Base-by-base conservation (phyloP, 2,329 filamentous ascomycete species). In the Colletotrichum orbiculare region DNA sequence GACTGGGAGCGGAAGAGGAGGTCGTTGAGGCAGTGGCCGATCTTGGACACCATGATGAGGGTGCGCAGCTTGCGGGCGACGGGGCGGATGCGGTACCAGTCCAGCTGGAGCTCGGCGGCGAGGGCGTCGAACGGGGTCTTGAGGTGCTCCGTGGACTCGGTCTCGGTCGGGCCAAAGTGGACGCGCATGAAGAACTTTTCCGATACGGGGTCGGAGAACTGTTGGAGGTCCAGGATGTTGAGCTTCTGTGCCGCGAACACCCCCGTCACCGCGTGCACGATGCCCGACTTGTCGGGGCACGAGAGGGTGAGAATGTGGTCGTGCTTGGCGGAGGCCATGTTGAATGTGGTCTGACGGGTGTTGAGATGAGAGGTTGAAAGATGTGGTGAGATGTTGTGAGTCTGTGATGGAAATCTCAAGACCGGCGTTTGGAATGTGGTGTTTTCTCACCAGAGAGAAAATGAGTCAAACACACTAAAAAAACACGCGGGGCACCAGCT, bases 41-140 rank as follows among this genome's bases (percentile, higher is more conserved):
- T 94, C 82, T 94, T 94, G 73, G 91, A 94, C 37, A 95, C 92
- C 92, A 96, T 95, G 82, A 96, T 93, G 71, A 96, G 82, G 53
- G 94, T 89, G 69, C 89, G 86, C 62, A 90, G 89, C 81, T 93
- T 94, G 72, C 88, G 83, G 54, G 87, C 80, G 11, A 88, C 85
- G 4, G 90, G 87, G 12, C 89, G 85, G 71, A 96, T 85, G 71
- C 91, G 84, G 80, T 91, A 93, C 62, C 62, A 65, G 71, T 88
- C 82, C 88, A 93, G 91, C 63, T 82, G 73, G 79, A 93, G 86
- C 34, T 89, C 82, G 55, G 79, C 71, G 3, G 90, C 90, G 56
- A 93, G 87, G 46, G 82, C 77, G 35, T 81, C 78, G 71, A 95
- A 89, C 7, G 86, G 83, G 60, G 75, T 76, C 8, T 73, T 76